phyloP scores from a whole-genome alignment of 164 flowering plant genomes.

The Pachysandra terminalis region DNA sequence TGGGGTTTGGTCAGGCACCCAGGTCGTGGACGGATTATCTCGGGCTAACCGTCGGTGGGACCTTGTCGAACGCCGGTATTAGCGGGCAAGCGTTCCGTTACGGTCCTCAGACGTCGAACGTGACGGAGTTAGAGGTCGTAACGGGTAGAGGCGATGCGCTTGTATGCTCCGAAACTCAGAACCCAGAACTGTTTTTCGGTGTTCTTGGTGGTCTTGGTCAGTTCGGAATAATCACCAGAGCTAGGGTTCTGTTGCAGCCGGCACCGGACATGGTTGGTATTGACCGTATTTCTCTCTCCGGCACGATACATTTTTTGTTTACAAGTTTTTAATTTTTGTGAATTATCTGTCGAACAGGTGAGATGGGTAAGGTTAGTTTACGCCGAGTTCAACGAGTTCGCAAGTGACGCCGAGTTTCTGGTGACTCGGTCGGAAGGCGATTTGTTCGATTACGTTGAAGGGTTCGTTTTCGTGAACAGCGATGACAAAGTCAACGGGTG shows the following conservation, averaged over 20 bases:
- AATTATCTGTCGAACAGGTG: constrained; percentile 41
- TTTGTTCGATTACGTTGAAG: constrained; percentile 84
- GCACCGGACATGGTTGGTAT: constrained; percentile 69
- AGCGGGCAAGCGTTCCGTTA: constrained; percentile 84
- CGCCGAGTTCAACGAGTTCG: constrained; percentile 55
- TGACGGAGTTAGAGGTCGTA: constrained; percentile 78
- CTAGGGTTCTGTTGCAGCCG: constrained; percentile 51
- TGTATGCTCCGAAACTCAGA: constrained; percentile 43
- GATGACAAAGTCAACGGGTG: constrained; percentile 73
- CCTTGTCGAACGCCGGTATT: constrained; percentile 83
- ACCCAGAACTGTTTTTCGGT: constrained; percentile 56
- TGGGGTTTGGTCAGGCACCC: constrained; percentile 55
- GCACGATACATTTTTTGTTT: neutral
- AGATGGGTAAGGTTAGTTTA: constrained; percentile 86
- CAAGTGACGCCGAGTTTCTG: constrained; percentile 70
- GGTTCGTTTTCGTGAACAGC: constrained; percentile 71
- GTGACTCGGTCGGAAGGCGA: constrained; percentile 38
- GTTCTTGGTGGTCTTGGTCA: constrained; percentile 93
- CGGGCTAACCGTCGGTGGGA: constrained; percentile 85
- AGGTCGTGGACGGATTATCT: constrained; percentile 92
- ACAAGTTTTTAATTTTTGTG: neutral
- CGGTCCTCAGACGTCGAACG: constrained; percentile 83
- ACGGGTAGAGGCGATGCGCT: constrained; percentile 69
- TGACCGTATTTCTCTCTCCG: neutral
- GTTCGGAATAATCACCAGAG: constrained; percentile 84